Percentiles rank a stretch among this genome's conserved stretches.
Conservation (phyloP, 2,329 filamentous ascomycete genomes). For the Monosporascus cannonballus region DNA sequence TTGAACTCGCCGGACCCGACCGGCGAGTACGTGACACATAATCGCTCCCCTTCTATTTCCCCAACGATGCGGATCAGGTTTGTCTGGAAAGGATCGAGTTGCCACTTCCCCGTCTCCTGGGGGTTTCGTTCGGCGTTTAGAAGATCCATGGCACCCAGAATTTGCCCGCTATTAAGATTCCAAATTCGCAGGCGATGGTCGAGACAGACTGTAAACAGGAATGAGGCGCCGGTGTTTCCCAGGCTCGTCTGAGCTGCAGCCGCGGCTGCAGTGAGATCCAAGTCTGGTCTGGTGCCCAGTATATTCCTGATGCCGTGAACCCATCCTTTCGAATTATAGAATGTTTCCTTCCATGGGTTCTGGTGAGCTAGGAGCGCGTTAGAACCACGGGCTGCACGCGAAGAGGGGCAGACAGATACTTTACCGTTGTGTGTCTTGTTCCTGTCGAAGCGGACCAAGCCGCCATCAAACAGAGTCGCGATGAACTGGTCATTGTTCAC, state of each 20-base stretch:
- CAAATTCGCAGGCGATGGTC: constrained; percentile 87
- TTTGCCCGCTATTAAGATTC: constrained; percentile 76
- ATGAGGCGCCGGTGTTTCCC: constrained; percentile 43
- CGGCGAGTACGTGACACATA: constrained; percentile 80
- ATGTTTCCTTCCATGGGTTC: constrained; percentile 61
- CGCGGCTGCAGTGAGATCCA: constrained; percentile 63
- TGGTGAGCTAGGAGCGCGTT: constrained; percentile 21
- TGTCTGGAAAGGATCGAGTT: constrained; percentile 71
- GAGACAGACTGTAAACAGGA: constrained; percentile 74
- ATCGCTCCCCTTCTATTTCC: constrained; percentile 42
- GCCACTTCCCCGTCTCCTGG: constrained; percentile 66
- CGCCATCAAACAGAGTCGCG: constrained; percentile 74
- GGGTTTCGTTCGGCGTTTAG: constrained; percentile 60
- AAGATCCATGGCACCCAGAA: constrained; percentile 72
- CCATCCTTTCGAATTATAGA: constrained; percentile 71
- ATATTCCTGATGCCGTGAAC: constrained; percentile 59
- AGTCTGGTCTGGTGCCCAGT: constrained; percentile 54
- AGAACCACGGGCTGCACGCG: constrained; percentile 4
- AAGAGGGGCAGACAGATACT: constrained; percentile 16
- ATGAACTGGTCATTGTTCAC: constrained; percentile 68
- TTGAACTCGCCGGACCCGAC: constrained; percentile 88
- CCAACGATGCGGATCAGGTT: constrained; percentile 71
- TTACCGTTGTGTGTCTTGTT: constrained; percentile 41
- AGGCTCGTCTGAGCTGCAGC: constrained; percentile 51
- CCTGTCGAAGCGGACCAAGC: constrained; percentile 64